These are phyloP conservation scores for Cutaneotrichosporon cyanovorans DNA, from an alignment of 1,284 basidiomycete genomes.

Conservation along the genomic window DNA sequence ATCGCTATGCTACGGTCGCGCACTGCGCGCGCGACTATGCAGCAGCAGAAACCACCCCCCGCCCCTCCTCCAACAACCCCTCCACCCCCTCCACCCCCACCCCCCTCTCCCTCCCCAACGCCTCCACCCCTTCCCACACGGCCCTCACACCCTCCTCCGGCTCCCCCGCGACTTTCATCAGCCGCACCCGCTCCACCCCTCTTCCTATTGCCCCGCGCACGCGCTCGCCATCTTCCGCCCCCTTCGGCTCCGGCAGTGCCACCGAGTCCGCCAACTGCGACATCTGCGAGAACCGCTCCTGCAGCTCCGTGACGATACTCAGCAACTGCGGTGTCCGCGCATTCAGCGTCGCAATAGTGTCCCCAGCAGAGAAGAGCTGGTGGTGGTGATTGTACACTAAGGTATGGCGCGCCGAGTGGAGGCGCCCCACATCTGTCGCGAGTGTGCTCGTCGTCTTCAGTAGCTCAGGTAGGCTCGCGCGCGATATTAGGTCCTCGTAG, in stretches of 20 bases:
- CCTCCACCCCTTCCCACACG: constrained; percentile 9
- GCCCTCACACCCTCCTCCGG: constrained; percentile 4
- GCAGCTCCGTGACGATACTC: constrained; percentile 39
- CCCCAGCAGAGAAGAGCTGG: constrained; percentile 44
- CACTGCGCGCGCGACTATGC: no score
- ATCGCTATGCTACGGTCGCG: no score
- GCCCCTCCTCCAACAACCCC: constrained; percentile 8
- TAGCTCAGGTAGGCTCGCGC: constrained; percentile 29
- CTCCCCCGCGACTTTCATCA: constrained; percentile 31
- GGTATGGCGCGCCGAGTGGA: constrained; percentile 40
- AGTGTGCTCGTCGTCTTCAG: constrained; percentile 31
- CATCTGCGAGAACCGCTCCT: constrained; percentile 43
- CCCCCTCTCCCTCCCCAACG: neutral
- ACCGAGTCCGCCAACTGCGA: constrained; percentile 40
- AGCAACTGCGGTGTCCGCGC: constrained; percentile 43
- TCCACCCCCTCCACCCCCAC: constrained; percentile 1
- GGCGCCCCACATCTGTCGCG: constrained; percentile 36
- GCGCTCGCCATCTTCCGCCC: constrained; percentile 1
- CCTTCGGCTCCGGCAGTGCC: constrained; percentile 20
- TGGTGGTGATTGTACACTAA: constrained; percentile 47
- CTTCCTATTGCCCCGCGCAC: constrained; percentile 3
- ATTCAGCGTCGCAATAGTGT: constrained; percentile 43
- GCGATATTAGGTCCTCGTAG: constrained; percentile 37
- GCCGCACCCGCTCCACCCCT: constrained; percentile 21
- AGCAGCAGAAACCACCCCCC: constrained; percentile 3